Evolutionary conservation across 2,329 filamentous ascomycete genomes (phyloP).

Genomic region (Arthrobotrys entomopaga): DNA sequence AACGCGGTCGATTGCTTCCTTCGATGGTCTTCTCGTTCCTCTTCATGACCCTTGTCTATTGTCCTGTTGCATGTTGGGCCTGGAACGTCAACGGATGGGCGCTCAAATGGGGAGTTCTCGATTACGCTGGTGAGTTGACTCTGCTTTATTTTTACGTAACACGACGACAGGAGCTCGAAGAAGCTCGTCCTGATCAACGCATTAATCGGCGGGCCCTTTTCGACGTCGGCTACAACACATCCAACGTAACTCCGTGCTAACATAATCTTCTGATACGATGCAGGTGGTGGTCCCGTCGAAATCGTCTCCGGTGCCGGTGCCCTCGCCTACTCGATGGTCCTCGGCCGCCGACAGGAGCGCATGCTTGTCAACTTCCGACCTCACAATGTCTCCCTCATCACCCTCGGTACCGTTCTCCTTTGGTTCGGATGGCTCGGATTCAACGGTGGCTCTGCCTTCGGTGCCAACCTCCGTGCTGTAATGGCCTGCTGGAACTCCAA

Average conservation of each 20-base stretch:
- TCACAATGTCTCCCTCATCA: constrained; percentile 97
- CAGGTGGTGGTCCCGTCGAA: constrained; percentile 89
- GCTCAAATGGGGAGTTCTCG: constrained; percentile 87
- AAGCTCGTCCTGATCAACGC: constrained; percentile 13
- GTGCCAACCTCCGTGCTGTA: constrained; percentile 89
- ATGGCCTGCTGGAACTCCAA: constrained; percentile 99
- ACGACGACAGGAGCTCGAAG: background rate
- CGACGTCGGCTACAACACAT: background rate
- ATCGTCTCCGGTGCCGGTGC: constrained; percentile 94
- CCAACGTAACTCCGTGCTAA: constrained; percentile 31
- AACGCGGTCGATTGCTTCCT: constrained; percentile 90
- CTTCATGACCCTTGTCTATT: constrained; percentile 98
- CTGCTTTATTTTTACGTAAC: constrained; percentile 53
- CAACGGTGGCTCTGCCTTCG: constrained; percentile 95
- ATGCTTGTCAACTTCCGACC: constrained; percentile 99
- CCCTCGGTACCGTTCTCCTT: constrained; percentile 91
- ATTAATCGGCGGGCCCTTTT: background rate
- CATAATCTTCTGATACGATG: background rate
- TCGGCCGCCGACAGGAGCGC: constrained; percentile 95
- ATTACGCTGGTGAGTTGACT: constrained; percentile 75
- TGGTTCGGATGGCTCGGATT: constrained; percentile 99
- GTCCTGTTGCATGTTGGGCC: constrained; percentile 93
- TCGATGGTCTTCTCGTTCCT: constrained; percentile 95
- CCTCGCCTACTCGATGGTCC: constrained; percentile 92
- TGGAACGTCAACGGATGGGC: constrained; percentile 97